A percentile compares a stretch with the other conserved stretches of the same genome.
phyloP scores from a whole-genome alignment of 2,329 filamentous ascomycete genomes.

The Ophiostoma fasciatum region DNA sequence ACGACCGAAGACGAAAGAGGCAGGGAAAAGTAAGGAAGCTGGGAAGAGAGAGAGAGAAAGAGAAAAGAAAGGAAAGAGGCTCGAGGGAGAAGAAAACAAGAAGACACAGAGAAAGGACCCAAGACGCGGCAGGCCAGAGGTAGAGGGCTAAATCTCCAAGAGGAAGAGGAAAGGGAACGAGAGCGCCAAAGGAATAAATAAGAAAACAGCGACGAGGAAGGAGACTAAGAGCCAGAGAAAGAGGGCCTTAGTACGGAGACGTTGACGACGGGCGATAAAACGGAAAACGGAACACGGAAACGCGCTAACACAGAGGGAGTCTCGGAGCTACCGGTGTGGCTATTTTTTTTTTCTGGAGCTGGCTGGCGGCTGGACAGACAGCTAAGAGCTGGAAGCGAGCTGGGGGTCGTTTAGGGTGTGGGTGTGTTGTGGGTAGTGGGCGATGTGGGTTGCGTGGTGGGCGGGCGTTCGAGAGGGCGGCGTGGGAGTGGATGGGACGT shows the following conservation, averaged over 20 bases:
- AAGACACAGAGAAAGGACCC: slow-evolving; percentile 1
- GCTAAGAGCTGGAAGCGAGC: not conserved
- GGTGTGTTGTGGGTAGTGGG: too few species aligned
- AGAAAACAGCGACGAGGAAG: not conserved
- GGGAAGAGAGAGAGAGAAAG: not conserved
- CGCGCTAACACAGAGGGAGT: slow-evolving; percentile 8
- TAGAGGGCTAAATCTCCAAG: too few species aligned
- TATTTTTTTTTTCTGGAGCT: slow-evolving; percentile 1
- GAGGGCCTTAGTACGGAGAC: slow-evolving; percentile 4
- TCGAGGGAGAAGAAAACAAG: slow-evolving; percentile 1
- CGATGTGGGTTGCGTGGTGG: too few species aligned
- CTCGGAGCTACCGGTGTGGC: slow-evolving; percentile 7
- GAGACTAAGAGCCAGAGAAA: too few species aligned
- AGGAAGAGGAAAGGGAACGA: too few species aligned
- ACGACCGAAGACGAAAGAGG: not conserved
- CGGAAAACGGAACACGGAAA: slow-evolving; percentile 7
- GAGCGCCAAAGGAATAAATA: slow-evolving; percentile 1
- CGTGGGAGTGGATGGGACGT: too few species aligned
- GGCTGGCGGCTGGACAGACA: too few species aligned
- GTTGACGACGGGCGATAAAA: slow-evolving; percentile 7
- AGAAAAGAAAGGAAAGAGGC: not conserved
- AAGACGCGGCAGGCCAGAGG: too few species aligned
- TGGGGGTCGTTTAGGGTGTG: too few species aligned
- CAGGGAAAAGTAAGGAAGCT: not conserved
- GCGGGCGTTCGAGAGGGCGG: too few species aligned